phyloP scores from a whole-genome alignment of 2,329 filamentous ascomycete species.

The Calonectria naviculata region DNA sequence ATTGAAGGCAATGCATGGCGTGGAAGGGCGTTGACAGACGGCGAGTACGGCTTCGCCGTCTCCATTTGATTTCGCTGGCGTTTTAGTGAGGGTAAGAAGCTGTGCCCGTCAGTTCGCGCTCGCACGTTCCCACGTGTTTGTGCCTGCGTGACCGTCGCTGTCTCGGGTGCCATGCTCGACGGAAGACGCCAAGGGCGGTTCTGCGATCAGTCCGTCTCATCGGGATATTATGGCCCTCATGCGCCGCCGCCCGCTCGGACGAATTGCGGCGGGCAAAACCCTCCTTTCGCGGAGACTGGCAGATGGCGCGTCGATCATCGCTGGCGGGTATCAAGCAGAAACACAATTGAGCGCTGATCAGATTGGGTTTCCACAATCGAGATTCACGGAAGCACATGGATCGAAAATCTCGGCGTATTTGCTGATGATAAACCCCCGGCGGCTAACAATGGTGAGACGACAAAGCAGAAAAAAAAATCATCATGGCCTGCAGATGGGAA shows the following conservation, averaged over 20 bases:
- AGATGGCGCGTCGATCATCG: neutral
- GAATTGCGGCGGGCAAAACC: neutral
- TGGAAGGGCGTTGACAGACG: neutral
- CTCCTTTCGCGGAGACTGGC: neutral
- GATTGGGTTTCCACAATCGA: neutral
- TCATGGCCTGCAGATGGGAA: neutral
- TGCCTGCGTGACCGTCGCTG: neutral
- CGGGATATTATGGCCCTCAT: neutral
- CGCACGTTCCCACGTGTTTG: neutral
- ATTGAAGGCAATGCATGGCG: constrained; percentile 8
- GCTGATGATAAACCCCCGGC: neutral
- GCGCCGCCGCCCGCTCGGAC: neutral
- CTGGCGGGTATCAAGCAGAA: neutral
- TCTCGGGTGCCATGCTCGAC: neutral
- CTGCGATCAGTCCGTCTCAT: neutral
- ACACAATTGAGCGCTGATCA: neutral
- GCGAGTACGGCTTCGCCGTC: neutral
- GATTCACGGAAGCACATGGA: neutral
- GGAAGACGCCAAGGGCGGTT: neutral
- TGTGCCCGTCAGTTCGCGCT: neutral
- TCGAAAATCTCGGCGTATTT: neutral
- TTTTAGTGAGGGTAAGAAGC: neutral
- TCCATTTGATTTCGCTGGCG: neutral
- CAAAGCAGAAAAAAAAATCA: neutral
- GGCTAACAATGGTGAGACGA: constrained; percentile 1